These are phyloP conservation scores for Boletus subparvulus DNA, from an alignment of 768 basidiomycete species.

Conservation along the genomic window DNA sequence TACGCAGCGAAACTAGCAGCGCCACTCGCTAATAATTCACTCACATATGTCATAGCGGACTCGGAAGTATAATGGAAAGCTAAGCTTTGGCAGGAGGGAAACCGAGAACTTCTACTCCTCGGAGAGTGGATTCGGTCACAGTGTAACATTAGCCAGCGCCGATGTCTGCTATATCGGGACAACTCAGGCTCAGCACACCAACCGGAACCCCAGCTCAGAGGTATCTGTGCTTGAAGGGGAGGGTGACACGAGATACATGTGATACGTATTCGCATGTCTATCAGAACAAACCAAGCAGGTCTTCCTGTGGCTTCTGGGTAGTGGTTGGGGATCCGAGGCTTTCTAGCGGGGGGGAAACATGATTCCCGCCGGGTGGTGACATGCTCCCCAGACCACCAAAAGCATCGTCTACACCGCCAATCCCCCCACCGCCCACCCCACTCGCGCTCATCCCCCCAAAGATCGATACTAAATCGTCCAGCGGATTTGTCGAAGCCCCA, in stretches of 20 bases:
- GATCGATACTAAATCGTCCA: constrained; percentile 92
- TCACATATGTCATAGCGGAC: background rate
- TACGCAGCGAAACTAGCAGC: background rate
- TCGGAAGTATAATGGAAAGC: background rate
- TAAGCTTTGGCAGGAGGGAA: background rate
- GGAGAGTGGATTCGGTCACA: too few relatives aligned
- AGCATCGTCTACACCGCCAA: constrained; percentile 5
- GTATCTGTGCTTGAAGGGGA: background rate
- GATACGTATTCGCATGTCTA: background rate
- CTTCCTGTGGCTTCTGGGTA: constrained; percentile 44
- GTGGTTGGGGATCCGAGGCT: constrained; percentile 19
- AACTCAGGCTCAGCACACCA: background rate
- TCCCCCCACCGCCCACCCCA: constrained; percentile 12
- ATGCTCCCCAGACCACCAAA: constrained; percentile 22
- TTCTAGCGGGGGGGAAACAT: constrained; percentile 22
- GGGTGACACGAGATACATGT: background rate
- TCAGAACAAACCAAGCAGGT: constrained; percentile 57
- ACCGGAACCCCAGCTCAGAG: background rate
- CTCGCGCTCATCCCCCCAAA: constrained; percentile 60
- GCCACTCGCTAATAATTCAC: background rate
- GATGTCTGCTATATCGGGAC: too few relatives aligned
- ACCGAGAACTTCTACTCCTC: too few relatives aligned
- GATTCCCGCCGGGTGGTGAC: constrained; percentile 5
- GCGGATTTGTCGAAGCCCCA: constrained; percentile 82
- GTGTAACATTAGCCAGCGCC: too few relatives aligned